Percentiles rank a stretch among this genome's conserved stretches.
Conservation (phyloP, 108 stramenopile species). For the Fistulifera solaris region DNA sequence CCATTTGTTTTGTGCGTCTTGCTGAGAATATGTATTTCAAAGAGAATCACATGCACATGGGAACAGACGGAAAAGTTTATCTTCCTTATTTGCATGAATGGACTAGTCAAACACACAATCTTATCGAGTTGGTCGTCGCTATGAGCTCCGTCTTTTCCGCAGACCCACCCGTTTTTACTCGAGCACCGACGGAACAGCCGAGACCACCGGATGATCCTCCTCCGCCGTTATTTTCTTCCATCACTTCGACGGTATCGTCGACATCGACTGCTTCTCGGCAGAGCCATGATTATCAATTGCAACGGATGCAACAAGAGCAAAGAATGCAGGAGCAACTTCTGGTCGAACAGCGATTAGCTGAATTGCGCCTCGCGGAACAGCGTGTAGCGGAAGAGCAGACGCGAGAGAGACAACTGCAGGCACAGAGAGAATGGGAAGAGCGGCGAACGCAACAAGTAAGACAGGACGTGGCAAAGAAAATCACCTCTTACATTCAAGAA, state of each 20-base stretch:
- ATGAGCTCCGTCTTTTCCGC: conserved; percentile 86
- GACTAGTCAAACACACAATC: conserved; percentile 52
- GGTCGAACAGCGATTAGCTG: conserved; percentile 37
- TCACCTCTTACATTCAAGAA: conserved; percentile 22
- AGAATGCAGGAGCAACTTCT: neutral
- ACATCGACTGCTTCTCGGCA: neutral
- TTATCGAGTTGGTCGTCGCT: conserved; percentile 66
- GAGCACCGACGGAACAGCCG: conserved; percentile 16
- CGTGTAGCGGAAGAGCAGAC: conserved; percentile 27
- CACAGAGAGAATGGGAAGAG: conserved; percentile 32
- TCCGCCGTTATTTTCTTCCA: neutral
- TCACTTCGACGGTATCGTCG: neutral
- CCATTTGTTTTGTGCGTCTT: conserved; percentile 80
- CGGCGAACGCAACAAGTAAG: conserved; percentile 26
- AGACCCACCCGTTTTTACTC: conserved; percentile 92
- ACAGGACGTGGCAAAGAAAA: conserved; percentile 33
- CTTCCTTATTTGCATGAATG: conserved; percentile 93
- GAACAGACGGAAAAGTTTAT: conserved; percentile 84
- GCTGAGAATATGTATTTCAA: conserved; percentile 71
- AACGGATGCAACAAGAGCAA: neutral
- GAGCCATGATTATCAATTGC: neutral
- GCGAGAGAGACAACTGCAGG: conserved; percentile 16
- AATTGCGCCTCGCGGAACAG: conserved; percentile 36
- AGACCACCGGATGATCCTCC: conserved; percentile 1
- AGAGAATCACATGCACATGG: conserved; percentile 78